Evolutionary conservation across 2,329 filamentous ascomycete species (phyloP).

Genomic region (Neonectria neomacrospora): DNA sequence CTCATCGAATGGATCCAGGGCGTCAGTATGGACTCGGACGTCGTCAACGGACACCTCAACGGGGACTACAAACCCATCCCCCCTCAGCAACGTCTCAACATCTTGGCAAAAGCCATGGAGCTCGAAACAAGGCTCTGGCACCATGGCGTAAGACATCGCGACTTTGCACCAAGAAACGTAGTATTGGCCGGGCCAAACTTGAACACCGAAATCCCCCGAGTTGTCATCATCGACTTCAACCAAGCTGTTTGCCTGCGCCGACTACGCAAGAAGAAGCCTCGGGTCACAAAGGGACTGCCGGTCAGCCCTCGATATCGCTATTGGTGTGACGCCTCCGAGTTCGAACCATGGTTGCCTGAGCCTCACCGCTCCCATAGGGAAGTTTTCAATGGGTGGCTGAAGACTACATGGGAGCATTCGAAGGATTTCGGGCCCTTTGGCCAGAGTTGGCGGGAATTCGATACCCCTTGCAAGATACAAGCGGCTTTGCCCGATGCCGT

Average conservation of each 20-base stretch:
- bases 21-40: conserved; percentile 4
- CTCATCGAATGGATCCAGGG: conserved; percentile 22
- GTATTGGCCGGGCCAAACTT: neutral
- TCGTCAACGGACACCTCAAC: neutral
- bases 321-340: neutral
- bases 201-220: neutral
- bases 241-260: neutral
- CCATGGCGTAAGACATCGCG: conserved; percentile 1
- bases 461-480: neutral
- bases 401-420: neutral
- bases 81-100: conserved; percentile 15
- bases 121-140: neutral
- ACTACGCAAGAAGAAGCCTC: neutral
- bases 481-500: neutral
- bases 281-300: neutral
- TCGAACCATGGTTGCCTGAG: neutral
- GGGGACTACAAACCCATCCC: neutral
- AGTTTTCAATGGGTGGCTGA: neutral
- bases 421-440: neutral
- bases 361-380: neutral
- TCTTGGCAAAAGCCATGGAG: conserved; percentile 15
- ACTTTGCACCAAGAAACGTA: conserved; percentile 19
- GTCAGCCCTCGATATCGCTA: neutral
- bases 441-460: too few relatives aligned
- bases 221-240: conserved; percentile 1